phyloP scores from a whole-genome alignment of 2,329 filamentous ascomycete species.

The Aureobasidium zeae region DNA sequence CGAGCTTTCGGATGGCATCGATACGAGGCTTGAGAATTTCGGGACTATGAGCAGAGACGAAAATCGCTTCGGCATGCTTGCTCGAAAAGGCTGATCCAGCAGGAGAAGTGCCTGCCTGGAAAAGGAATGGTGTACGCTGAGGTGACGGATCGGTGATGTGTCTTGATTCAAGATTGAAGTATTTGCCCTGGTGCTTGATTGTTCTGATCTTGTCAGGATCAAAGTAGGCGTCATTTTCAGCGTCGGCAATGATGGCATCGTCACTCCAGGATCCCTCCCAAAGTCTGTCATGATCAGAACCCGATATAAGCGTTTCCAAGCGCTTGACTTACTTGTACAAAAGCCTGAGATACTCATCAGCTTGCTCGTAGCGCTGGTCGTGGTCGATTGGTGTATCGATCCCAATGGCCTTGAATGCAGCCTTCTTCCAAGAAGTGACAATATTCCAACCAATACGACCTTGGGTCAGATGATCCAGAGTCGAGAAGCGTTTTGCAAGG shows the following conservation, averaged over 20 bases:
- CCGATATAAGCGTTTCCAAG: slow-evolving; percentile 23
- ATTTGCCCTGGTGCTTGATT: slow-evolving; percentile 53
- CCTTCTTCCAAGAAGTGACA: slow-evolving; percentile 55
- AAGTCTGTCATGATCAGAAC: slow-evolving; percentile 22
- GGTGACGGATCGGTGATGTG: slow-evolving; percentile 37
- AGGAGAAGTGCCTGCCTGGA: slow-evolving; percentile 50
- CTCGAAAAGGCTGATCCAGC: slow-evolving; percentile 50
- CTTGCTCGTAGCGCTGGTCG: slow-evolving; percentile 52
- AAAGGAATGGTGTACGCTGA: slow-evolving; percentile 33
- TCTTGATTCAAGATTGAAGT: slow-evolving; percentile 37
- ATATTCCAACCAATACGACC: slow-evolving; percentile 59
- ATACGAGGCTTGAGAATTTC: slow-evolving; percentile 43
- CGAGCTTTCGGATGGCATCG: slow-evolving; percentile 44
- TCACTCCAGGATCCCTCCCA: slow-evolving; percentile 48
- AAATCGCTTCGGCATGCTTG: slow-evolving; percentile 52
- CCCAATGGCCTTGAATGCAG: slow-evolving; percentile 54
- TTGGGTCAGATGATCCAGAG: slow-evolving; percentile 52
- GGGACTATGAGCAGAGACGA: slow-evolving; percentile 48
- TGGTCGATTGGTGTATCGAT: slow-evolving; percentile 50
- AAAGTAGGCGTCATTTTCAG: slow-evolving; percentile 46
- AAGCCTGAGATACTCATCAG: slow-evolving; percentile 53
- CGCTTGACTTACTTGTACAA: slow-evolving; percentile 44
- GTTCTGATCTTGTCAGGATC: slow-evolving; percentile 50
- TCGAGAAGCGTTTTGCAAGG: slow-evolving; percentile 53
- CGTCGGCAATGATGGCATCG: slow-evolving; percentile 48